Conservation (phyloP, 106 monocot species). For the Platanthera zijinensis region DNA sequence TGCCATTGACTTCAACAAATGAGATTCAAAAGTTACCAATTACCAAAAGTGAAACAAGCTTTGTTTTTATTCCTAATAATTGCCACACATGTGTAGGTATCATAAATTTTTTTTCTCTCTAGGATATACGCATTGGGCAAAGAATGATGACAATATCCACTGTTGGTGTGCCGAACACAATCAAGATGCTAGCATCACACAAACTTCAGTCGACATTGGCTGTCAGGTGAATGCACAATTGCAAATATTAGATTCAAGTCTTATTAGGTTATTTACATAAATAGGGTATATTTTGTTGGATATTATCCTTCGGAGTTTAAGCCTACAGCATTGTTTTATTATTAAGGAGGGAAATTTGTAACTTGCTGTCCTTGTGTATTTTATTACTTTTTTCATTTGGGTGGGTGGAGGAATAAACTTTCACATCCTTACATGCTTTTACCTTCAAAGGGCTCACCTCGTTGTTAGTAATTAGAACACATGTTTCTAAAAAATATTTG, state of each 20-base stretch:
- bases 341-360: not conserved
- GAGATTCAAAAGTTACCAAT: too few relatives aligned
- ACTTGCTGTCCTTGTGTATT: not conserved
- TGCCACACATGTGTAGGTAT: not conserved
- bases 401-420: not conserved
- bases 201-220: constrained; percentile 96
- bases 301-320: not conserved
- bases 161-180: constrained; percentile 95
- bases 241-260: not conserved
- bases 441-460: not conserved
- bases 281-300: not conserved
- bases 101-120: not conserved
- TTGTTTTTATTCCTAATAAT: not conserved
- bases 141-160: constrained; percentile 99
- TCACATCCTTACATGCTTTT: not conserved
- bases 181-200: constrained; percentile 84
- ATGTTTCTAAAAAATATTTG: too few relatives aligned
- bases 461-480: too few relatives aligned
- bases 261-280: not conserved
- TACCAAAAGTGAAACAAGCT: too few relatives aligned
- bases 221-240: constrained; percentile 46
- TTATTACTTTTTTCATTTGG: not conserved
- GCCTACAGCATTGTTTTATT: not conserved
- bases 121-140: constrained; percentile 94
- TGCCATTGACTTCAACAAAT: too few relatives aligned